Base-by-base conservation (phyloP, 2,329 filamentous ascomycete genomes). In the Ceratocystis huliohia region DNA sequence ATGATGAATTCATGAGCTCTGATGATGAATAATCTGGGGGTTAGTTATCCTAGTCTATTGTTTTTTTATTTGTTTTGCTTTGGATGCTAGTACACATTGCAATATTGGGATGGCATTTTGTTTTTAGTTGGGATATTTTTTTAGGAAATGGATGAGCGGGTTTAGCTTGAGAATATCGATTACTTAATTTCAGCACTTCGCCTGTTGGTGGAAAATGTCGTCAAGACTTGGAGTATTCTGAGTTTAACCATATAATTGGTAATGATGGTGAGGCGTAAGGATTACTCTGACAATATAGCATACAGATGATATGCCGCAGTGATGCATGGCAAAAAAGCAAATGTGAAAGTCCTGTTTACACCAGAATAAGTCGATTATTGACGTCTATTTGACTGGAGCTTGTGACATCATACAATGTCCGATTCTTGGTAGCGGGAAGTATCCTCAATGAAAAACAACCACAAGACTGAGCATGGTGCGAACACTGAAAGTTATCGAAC, bases 1-100 rank as follows among this genome's bases (percentile, higher is more conserved):
- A 89, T 65, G 88, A 91, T 61, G 86, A 89, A 71, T 88, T 87
- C 69, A 84, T 87, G 82, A 88, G 84, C 71, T 85, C 82, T 8
- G 82, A 83, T 64, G 82, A 86, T 44, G 66, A 67, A 33, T 67
- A 61, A 67, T 25, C 17, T 13, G 8, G 41, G 25, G n/a, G 1
- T 13, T 17, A 37, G 1, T 13, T 17, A 37, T 59, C n/a, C 56
- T 2, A 8, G 25, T 53, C 48, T 20, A 30, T 63, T 33, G 37
- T 13, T 5, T 30, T 46, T 28, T 61, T 45, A 25, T 65, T 65
- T 20, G 28, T 8, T 65, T 65, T 22, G 25, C 46, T 61, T 48
- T 56, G 8, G 25, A 59, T 63, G 25, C 44, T 48, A 50, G 28
- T 30, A 59, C 30, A 59, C 56, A 59, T 25, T 53, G 33, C 28